phyloP scores from a whole-genome alignment of 805 yeast genomes.

The Citeromyces nyonsensis region DNA sequence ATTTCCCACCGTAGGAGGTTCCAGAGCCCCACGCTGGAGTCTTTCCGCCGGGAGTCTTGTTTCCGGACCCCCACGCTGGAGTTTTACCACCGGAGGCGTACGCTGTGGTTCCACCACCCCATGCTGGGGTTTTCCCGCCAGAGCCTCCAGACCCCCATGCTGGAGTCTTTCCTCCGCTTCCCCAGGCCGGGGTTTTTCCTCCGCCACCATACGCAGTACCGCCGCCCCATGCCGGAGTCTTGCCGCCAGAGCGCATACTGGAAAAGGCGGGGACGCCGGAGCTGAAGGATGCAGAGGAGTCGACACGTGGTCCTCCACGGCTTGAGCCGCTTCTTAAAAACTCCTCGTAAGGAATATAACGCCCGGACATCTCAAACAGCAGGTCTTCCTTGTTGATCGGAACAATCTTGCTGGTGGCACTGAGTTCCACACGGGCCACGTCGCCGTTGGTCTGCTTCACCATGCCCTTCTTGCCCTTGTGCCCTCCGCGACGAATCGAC shows the following conservation, averaged over 20 bases:
- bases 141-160: constrained; percentile 15
- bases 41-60: constrained; percentile 14
- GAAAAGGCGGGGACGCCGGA: too few species aligned
- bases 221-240: constrained; percentile 23
- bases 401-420: constrained; percentile 79
- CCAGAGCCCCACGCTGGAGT: constrained; percentile 29
- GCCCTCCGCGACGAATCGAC: constrained; percentile 78
- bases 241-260: constrained; percentile 11
- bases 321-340: constrained; percentile 29
- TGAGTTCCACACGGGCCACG: constrained; percentile 83
- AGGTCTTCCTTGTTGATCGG: constrained; percentile 71
- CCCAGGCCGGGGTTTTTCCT: constrained; percentile 14
- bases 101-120: constrained; percentile 13
- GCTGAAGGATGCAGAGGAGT: constrained; percentile 19
- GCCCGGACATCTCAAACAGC: constrained; percentile 52
- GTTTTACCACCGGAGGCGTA: constrained; percentile 10
- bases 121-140: constrained; percentile 27
- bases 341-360: constrained; percentile 66
- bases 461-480: constrained; percentile 89
- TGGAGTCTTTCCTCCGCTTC: constrained; percentile 14
- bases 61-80: constrained; percentile 16
- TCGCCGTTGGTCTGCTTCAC: constrained; percentile 89
- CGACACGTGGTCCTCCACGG: constrained; percentile 6
- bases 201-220: constrained; percentile 38
- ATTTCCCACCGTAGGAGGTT: too few species aligned